Evolutionary conservation across 495 filamentous ascomycete genomes (phyloP).

Genomic region (Aspergillus funiculosus): DNA sequence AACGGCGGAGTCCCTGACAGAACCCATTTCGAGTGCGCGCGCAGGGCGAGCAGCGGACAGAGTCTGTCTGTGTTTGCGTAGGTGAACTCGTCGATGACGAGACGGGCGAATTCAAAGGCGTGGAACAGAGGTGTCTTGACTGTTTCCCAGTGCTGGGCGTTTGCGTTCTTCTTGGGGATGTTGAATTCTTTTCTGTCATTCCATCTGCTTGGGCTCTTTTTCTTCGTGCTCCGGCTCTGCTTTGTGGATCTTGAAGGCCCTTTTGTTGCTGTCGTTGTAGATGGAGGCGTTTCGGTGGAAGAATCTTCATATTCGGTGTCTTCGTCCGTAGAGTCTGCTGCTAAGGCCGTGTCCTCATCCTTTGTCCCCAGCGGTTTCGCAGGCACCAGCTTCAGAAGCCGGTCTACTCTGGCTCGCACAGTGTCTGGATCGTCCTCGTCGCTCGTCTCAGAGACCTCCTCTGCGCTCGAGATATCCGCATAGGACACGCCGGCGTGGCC

Average conservation of each 20-base stretch:
- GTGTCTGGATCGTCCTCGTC: conserved; percentile 10
- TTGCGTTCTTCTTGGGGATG: conserved; percentile 12
- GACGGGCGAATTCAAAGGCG: conserved; percentile 54
- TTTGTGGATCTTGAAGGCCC: not conserved
- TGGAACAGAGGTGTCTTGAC: conserved; percentile 44
- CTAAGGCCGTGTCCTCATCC: not conserved
- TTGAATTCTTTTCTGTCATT: conserved; percentile 27
- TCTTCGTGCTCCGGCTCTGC: not conserved
- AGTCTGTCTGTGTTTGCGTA: conserved; percentile 42
- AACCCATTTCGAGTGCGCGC: conserved; percentile 56
- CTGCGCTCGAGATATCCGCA: conserved; percentile 16
- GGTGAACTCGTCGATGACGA: conserved; percentile 66
- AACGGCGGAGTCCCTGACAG: conserved; percentile 62
- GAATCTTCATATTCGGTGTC: not conserved
- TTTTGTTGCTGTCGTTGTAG: not conserved
- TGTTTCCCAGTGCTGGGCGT: conserved; percentile 13
- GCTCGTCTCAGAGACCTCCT: conserved; percentile 9
- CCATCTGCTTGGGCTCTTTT: conserved; percentile 12
- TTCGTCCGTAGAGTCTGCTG: not conserved
- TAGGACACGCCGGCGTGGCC: conserved; percentile 9
- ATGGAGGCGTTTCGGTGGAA: not conserved
- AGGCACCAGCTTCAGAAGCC: conserved; percentile 1
- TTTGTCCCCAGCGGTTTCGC: not conserved
- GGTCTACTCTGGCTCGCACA: conserved; percentile 8
- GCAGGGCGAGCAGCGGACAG: conserved; percentile 27